phyloP scores from a whole-genome alignment of 805 yeast genomes.

The Candida vaughaniae region DNA sequence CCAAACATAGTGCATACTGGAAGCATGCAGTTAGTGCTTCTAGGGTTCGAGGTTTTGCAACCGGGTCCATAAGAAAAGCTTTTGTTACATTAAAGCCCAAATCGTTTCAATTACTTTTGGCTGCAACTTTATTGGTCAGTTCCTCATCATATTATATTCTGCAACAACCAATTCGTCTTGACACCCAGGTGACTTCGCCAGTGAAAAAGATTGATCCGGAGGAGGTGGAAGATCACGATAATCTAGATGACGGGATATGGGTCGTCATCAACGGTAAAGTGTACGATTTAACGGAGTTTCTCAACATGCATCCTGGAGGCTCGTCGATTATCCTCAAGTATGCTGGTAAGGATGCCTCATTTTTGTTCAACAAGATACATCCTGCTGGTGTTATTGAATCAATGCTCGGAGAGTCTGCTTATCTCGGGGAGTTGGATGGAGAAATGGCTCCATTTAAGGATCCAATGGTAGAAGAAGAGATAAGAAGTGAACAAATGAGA shows the following conservation, averaged over 20 bases:
- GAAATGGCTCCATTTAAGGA: conserved; percentile 17
- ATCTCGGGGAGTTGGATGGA: conserved; percentile 23
- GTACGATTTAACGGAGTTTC: conserved; percentile 75
- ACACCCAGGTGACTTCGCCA: no score
- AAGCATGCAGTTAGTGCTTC: no score
- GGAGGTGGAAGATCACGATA: conserved; percentile 17
- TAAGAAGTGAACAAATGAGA: conserved; percentile 15
- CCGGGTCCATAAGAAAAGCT: no score
- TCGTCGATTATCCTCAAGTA: conserved; percentile 51
- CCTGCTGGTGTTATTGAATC: conserved; percentile 19
- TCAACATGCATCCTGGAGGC: conserved; percentile 74
- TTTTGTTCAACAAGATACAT: conserved; percentile 45
- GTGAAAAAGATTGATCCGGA: conserved; percentile 11
- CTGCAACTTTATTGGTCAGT: conserved; percentile 57
- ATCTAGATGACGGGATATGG: conserved; percentile 24
- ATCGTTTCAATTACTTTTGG: no score
- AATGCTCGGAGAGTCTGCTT: conserved; percentile 18
- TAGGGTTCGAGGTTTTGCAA: no score
- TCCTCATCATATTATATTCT: conserved; percentile 33
- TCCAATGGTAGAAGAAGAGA: conserved; percentile 22
- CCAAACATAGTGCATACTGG: no score
- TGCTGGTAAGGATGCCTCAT: conserved; percentile 66
- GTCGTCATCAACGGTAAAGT: conserved; percentile 56
- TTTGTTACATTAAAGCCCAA: no score
- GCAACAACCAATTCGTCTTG: conserved; percentile 30